Evolutionary conservation across 2,329 filamentous ascomycete species (phyloP).

Genomic region (Karstenula rhodostoma): DNA sequence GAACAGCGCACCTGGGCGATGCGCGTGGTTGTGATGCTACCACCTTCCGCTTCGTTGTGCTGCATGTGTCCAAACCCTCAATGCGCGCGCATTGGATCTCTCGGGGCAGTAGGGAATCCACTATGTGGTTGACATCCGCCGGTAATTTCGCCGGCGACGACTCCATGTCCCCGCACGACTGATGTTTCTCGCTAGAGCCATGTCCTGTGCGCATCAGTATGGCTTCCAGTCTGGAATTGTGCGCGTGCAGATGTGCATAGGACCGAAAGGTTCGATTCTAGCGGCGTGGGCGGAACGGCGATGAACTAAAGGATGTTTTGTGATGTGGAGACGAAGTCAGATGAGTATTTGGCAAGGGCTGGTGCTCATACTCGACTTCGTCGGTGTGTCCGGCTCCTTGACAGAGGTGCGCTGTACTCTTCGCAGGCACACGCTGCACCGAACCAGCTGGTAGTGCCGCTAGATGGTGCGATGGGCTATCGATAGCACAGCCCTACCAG

Average conservation of each 20-base stretch:
- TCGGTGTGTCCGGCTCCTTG: not conserved
- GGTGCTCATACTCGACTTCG: not conserved
- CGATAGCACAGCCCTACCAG: not conserved
- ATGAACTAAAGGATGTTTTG: not conserved
- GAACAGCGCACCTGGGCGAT: conserved; percentile 1
- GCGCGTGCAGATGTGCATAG: conserved; percentile 6
- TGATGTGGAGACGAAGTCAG: not conserved
- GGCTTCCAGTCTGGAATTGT: not conserved
- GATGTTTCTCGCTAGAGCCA: conserved; percentile 1
- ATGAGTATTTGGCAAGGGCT: not conserved
- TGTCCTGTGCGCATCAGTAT: not conserved
- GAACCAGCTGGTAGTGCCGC: not conserved
- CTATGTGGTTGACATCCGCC: not conserved
- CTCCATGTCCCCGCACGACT: conserved; percentile 7
- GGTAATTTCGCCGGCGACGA: conserved; percentile 8
- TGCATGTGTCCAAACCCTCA: not conserved
- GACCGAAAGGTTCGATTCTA: not conserved
- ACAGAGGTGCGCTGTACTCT: conserved; percentile 2
- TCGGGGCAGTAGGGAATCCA: not conserved
- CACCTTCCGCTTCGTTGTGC: conserved; percentile 5
- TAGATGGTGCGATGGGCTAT: not conserved
- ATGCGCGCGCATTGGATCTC: not conserved
- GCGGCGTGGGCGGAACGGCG: not conserved
- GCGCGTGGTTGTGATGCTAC: conserved; percentile 1
- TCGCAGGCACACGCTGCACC: not conserved